These are phyloP conservation scores for Botryotinia calthae DNA, from an alignment of 2,329 filamentous ascomycete genomes.

Conservation along the genomic window DNA sequence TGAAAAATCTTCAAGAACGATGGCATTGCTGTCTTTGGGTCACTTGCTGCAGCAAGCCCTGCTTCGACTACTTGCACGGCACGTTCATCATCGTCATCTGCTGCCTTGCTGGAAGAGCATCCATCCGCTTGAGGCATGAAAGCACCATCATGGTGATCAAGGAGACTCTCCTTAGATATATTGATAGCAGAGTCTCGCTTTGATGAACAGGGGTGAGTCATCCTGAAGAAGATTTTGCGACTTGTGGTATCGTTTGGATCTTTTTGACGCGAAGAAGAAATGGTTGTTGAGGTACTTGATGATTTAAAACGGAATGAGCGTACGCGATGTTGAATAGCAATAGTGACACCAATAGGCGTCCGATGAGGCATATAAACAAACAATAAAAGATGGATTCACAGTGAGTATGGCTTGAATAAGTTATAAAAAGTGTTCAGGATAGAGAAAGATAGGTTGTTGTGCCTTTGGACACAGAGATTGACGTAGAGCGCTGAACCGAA, in stretches of 20 bases:
- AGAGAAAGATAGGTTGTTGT: background rate
- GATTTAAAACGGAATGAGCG: slow-evolving; percentile 33
- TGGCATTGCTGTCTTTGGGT: slow-evolving; percentile 41
- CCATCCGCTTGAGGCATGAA: slow-evolving; percentile 19
- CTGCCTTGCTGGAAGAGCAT: slow-evolving; percentile 20
- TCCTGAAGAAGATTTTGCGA: slow-evolving; percentile 1
- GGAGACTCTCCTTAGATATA: background rate
- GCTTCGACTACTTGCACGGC: slow-evolving; percentile 4
- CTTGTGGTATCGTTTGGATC: background rate
- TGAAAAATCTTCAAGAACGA: slow-evolving; percentile 52
- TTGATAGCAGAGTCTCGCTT: background rate
- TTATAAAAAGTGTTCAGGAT: background rate
- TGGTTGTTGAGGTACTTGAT: slow-evolving; percentile 6
- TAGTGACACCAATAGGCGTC: slow-evolving; percentile 22
- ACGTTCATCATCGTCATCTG: slow-evolving; percentile 12
- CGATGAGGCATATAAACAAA: slow-evolving; percentile 16
- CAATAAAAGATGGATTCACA: slow-evolving; percentile 4
- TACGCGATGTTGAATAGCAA: slow-evolving; percentile 35
- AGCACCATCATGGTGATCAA: slow-evolving; percentile 13
- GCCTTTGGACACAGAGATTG: background rate
- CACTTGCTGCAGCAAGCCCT: slow-evolving; percentile 2
- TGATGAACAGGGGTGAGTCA: slow-evolving; percentile 9
- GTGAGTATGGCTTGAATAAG: too few relatives aligned
- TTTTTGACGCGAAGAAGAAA: slow-evolving; percentile 6
- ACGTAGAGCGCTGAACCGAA: background rate